phyloP scores from a whole-genome alignment of 2,329 filamentous ascomycete species.

The Pseudogymnoascus sp. region DNA sequence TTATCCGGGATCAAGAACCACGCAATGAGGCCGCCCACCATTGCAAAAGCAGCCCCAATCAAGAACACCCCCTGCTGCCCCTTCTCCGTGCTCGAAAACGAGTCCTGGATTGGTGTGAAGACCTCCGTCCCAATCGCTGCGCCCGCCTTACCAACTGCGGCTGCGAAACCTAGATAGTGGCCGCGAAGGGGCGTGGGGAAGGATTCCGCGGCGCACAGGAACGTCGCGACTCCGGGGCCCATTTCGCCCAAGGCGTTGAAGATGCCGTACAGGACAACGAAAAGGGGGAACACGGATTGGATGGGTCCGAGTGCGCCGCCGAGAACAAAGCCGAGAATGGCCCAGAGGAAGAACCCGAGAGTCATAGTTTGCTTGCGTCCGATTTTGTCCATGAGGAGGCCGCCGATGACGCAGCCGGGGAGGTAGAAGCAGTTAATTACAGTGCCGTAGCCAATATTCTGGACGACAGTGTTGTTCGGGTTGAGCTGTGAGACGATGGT shows the following conservation, averaged over 20 bases:
- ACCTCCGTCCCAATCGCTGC: conserved; percentile 44
- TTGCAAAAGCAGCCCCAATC: conserved; percentile 43
- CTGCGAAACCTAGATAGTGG: conserved; percentile 42
- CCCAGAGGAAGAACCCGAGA: conserved; percentile 40
- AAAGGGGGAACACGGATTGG: conserved; percentile 41
- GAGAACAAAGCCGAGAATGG: conserved; percentile 42
- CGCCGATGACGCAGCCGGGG: conserved; percentile 42
- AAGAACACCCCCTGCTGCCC: conserved; percentile 44
- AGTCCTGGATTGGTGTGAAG: conserved; percentile 44
- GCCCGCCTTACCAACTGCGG: conserved; percentile 42
- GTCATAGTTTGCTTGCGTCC: conserved; percentile 45
- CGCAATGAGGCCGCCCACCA: conserved; percentile 38
- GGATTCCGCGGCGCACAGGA: conserved; percentile 37
- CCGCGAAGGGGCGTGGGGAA: conserved; percentile 45
- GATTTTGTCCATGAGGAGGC: conserved; percentile 41
- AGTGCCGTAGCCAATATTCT: conserved; percentile 40
- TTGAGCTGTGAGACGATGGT: conserved; percentile 42
- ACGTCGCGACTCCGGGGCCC: conserved; percentile 40
- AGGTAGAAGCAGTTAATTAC: conserved; percentile 46
- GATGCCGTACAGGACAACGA: conserved; percentile 44
- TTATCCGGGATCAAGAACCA: conserved; percentile 42
- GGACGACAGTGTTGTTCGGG: conserved; percentile 33
- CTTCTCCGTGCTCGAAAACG: conserved; percentile 35
- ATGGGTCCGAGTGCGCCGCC: conserved; percentile 41
- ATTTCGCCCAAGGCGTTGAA: conserved; percentile 44